A percentile compares a stretch with the other conserved stretches of the same genome.
These are phyloP conservation scores for Globisporangium perplexum DNA, from an alignment of 352 stramenopile species.

Conservation along the genomic window DNA sequence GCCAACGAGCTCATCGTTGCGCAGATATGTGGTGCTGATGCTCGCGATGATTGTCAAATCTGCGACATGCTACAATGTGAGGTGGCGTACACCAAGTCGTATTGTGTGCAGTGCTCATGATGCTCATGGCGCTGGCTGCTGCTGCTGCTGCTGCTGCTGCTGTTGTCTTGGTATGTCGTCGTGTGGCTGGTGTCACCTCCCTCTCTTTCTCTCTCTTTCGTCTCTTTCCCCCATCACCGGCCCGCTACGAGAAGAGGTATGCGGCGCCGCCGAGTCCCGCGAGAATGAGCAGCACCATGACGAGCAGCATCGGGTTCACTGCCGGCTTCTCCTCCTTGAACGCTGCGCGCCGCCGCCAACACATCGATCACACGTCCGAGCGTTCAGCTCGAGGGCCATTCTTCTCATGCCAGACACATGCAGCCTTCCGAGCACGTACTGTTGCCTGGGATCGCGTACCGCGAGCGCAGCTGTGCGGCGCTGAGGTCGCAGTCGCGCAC, in stretches of 20 bases:
- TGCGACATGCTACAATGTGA: background rate
- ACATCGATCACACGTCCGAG: no score
- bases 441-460: slow-evolving; percentile 78
- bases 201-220: background rate
- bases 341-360: slow-evolving; percentile 19
- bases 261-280: slow-evolving; percentile 39
- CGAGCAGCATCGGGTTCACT: slow-evolving; percentile 39
- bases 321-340: slow-evolving; percentile 64
- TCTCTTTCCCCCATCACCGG: no score
- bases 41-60: background rate
- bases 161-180: background rate
- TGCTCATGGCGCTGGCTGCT: background rate
- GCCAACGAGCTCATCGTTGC: background rate
- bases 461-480: slow-evolving; percentile 64
- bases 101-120: background rate
- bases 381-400: no score
- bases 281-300: slow-evolving; percentile 42
- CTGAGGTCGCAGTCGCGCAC: slow-evolving; percentile 76
- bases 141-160: background rate
- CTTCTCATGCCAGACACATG: background rate
- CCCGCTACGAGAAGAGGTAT: slow-evolving; percentile 43
- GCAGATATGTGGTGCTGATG: background rate
- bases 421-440: slow-evolving; percentile 35
- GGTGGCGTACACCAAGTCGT: background rate
- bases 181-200: background rate